Base-by-base conservation (phyloP, 768 basidiomycete species). In the Tylopilus rubrobrunneus region DNA sequence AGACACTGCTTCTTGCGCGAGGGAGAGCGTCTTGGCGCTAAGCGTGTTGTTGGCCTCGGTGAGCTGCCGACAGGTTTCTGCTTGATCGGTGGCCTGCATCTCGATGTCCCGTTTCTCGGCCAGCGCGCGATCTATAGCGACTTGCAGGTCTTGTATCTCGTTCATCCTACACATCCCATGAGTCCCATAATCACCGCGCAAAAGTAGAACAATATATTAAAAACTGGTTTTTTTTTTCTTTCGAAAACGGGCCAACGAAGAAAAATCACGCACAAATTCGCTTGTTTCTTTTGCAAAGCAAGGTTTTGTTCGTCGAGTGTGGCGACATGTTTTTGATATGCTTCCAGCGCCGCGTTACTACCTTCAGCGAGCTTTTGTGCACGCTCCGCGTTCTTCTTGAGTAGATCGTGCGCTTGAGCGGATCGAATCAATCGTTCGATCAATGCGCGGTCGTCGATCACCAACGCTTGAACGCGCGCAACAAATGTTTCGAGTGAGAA, bases 321-420 rank as follows among this genome's bases (percentile, higher is more conserved):
- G 62, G 80, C 78, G 4, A 95, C 86, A 65, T 96, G 92, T 71
- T 85, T 87, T 74, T 96, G 90, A 64, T 97, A 96, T 17, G 87
- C 92, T 74, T 92, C 91, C 40, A 97, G 71, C 25, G 87, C 90
- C 19, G 65, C 69, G 55, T 82, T 85, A 39, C 87, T 89, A 48
- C 94, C 93, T 67, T 87, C 85, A 4, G 91, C 89, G 28, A 96
- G 78, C 70, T 92, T 92, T 76, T 94, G 89, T 21, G 92, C 93
- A 46, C 92, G 78, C 64, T 92, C 92, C 19, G 92, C 92, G 64
- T 93, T 94, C 73, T 86, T 89, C 79, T 93, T 96, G 56, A 96
- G 78, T 58, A 95, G 65, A 59, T 96, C 93, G 55, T 95, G 88
- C 47, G 92, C 90, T 69, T 91, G 86, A 2, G 90, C 93, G 61